Percentiles rank a stretch among this genome's conserved stretches.
phyloP scores from a whole-genome alignment of 2,329 filamentous ascomycete species.

The Neonectria sp. region DNA sequence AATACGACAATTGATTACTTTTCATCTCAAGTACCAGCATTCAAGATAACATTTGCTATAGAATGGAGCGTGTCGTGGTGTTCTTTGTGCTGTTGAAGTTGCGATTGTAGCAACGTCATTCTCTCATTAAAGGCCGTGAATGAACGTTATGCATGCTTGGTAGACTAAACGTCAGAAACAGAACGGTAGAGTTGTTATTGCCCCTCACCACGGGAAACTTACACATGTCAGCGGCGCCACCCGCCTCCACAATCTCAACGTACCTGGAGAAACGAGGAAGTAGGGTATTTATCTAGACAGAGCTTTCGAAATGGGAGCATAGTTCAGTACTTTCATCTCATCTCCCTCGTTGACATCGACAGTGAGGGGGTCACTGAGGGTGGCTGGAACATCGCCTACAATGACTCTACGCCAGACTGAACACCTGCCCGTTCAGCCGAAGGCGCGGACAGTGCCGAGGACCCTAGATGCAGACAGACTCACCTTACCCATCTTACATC shows the following conservation, averaged over 20 bases:
- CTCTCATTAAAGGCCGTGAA: background rate
- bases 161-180: background rate
- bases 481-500: conserved; percentile 20
- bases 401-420: background rate
- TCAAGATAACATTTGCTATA: background rate
- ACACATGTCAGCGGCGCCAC: background rate
- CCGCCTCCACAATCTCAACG: background rate
- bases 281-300: background rate
- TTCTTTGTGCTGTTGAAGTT: background rate
- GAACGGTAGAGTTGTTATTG: background rate
- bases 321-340: background rate
- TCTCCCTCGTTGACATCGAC: background rate
- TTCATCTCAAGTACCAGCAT: background rate
- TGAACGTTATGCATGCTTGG: background rate
- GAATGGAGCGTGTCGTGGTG: background rate
- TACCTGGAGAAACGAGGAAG: background rate
- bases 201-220: background rate
- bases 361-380: background rate
- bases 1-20: background rate
- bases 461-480: conserved; percentile 21
- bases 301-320: background rate
- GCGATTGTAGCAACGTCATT: background rate
- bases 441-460: conserved; percentile 2
- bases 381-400: background rate
- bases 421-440: background rate